Evolutionary conservation across 148 eudicot genomes (phyloP).

Genomic region (Amaranthus palmeri): DNA sequence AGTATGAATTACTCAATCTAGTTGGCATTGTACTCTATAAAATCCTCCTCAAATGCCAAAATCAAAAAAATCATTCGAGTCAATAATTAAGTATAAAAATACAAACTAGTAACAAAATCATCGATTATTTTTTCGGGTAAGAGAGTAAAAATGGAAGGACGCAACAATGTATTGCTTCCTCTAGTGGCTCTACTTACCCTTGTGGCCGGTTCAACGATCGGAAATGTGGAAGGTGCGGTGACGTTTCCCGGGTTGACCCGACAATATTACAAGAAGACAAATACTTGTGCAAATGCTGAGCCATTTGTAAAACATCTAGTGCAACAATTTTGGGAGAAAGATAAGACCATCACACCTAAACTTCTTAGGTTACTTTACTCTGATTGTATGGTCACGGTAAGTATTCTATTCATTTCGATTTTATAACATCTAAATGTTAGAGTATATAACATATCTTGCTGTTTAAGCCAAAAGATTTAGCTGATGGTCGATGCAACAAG

Average conservation of each 20-base stretch:
- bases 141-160: conserved; percentile 15
- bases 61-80: neutral
- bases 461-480: too few species aligned
- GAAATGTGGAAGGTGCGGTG: conserved; percentile 15
- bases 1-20: neutral
- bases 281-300: conserved; percentile 25
- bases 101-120: neutral
- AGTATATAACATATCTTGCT: too few species aligned
- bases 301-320: conserved; percentile 21
- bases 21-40: conserved; percentile 10
- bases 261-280: conserved; percentile 21
- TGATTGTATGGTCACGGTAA: conserved; percentile 28
- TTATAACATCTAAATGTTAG: too few species aligned
- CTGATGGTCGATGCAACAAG: too few species aligned
- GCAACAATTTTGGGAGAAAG: conserved; percentile 1
- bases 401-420: neutral
- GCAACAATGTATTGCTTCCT: neutral
- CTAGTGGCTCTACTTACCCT: conserved; percentile 16
- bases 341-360: conserved; percentile 16
- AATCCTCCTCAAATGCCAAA: neutral
- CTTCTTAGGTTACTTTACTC: conserved; percentile 21
- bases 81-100: neutral
- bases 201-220: conserved; percentile 12
- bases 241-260: conserved; percentile 8
- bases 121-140: conserved; percentile 5